These are phyloP conservation scores for Microdochium trichocladiopsis DNA, from an alignment of 2,329 filamentous ascomycete genomes.

Conservation along the genomic window DNA sequence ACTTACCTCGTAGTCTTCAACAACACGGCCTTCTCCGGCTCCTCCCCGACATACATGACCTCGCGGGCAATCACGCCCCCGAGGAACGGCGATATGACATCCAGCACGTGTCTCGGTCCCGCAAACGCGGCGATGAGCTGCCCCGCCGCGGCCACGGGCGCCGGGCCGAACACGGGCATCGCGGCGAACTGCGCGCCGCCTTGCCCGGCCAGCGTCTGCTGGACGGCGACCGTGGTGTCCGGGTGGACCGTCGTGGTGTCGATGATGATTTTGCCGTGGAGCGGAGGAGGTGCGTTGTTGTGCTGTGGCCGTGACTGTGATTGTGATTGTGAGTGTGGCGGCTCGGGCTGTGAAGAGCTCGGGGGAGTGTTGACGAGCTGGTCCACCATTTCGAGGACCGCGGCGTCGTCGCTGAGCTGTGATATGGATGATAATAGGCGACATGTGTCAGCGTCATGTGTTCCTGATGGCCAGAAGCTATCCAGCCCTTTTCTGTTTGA, in stretches of 20 bases:
- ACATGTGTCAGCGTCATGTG: no score
- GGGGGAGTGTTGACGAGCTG: conserved; percentile 12
- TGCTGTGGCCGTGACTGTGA: not conserved
- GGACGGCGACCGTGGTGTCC: conserved; percentile 24
- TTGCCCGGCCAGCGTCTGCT: conserved; percentile 16
- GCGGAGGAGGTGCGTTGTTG: no score
- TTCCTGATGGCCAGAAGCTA: no score
- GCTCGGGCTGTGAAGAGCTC: not conserved
- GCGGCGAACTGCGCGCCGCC: conserved; percentile 30
- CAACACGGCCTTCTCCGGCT: conserved; percentile 33
- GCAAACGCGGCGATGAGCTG: conserved; percentile 38
- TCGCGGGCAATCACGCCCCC: conserved; percentile 32
- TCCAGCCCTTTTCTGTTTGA: no score
- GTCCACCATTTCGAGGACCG: conserved; percentile 22
- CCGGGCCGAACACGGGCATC: conserved; percentile 42
- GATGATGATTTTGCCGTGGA: conserved; percentile 32
- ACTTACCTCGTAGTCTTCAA: conserved; percentile 39
- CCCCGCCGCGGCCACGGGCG: conserved; percentile 36
- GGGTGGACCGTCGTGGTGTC: conserved; percentile 46
- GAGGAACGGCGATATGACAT: conserved; percentile 28
- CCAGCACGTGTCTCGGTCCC: conserved; percentile 26
- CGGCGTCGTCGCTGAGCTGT: conserved; percentile 34
- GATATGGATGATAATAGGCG: no score
- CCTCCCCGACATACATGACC: conserved; percentile 32
- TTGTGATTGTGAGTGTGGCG: not conserved